Evolutionary conservation across 2,329 filamentous ascomycete genomes (phyloP), one percentile per base, ranked within the genome.

Genomic region (Penicillium sp.): DNA sequence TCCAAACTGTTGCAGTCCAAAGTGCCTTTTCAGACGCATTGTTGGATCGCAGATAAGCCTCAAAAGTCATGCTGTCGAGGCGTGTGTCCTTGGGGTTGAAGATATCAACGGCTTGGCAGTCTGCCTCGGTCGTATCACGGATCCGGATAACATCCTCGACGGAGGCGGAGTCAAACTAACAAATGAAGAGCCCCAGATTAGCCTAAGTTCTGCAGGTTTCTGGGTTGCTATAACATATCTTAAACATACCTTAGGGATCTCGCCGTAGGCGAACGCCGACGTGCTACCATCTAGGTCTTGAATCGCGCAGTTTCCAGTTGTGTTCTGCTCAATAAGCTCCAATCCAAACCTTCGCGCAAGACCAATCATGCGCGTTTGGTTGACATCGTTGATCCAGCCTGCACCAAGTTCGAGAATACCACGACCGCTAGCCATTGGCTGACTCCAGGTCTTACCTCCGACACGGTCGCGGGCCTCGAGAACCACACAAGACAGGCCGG

Each of bases 301-400:
- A 33, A 80, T 67, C 1, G 82, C 71, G 10, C 71, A 74, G 3
- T 76, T 72, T 1, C 83, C 82, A 1, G 68, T 56, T 0, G 76
- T 78, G 33, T 80, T 80, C 63, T 86, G 83, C 63, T 76, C 73
- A 8, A 82, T 71, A 0, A 81, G 58, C 26, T 82, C 76, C 0
- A 80, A 62, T 0, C 75, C 74, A 47, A 33, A 57, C 5, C 57
- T 31, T 49, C 62, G 35, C 3, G 60, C 61, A 8, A 83, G 66
- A 0, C 66, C 71, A 60, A 69, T 79, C 49, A 85, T 77, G 3
- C 71, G 70, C 26, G 63, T 71, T 59, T 87, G 83, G 50, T 78
- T 82, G 1, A 72, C 78, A 52, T 85, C 80, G 59, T 87, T 87
- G 60, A 86, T 80, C 84, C 84, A 87, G 0, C 82, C 82, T 0